Conservation (phyloP, 768 basidiomycete genomes). For the Tricholomella constricta region DNA sequence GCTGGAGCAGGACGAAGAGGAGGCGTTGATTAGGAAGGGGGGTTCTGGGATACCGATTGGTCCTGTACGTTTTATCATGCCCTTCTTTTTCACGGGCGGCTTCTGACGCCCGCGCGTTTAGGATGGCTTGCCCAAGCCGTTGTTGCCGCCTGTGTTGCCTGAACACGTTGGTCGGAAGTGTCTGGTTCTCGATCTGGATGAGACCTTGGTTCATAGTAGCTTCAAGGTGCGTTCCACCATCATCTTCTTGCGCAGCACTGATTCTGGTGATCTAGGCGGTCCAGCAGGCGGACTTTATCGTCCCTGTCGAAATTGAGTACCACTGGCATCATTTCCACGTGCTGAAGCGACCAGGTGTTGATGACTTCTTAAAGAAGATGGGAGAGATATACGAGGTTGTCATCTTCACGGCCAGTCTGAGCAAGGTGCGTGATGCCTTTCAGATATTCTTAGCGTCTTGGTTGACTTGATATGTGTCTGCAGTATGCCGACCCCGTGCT, state of each 20-base stretch:
- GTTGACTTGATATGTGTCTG: not conserved
- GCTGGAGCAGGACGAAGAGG: slow-evolving; percentile 85
- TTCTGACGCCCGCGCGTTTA: slow-evolving; percentile 28
- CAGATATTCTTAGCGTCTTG: not conserved
- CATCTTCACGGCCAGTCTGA: slow-evolving; percentile 94
- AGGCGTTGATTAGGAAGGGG: slow-evolving; percentile 81
- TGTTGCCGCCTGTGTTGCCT: slow-evolving; percentile 80
- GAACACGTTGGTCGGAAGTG: slow-evolving; percentile 93
- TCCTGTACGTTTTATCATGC: slow-evolving; percentile 56
- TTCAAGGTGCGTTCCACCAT: slow-evolving; percentile 76
- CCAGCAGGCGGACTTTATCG: slow-evolving; percentile 92
- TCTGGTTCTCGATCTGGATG: slow-evolving; percentile 94
- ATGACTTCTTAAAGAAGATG: slow-evolving; percentile 95
- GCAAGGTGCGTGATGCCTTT: slow-evolving; percentile 67
- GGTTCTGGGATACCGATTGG: slow-evolving; percentile 95
- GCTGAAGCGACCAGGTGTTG: slow-evolving; percentile 97
- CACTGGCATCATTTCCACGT: slow-evolving; percentile 99
- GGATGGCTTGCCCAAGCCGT: slow-evolving; percentile 84
- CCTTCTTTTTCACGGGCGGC: not conserved
- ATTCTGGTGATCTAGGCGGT: slow-evolving; percentile 63
- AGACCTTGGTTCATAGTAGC: slow-evolving; percentile 97
- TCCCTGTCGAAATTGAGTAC: slow-evolving; percentile 98
- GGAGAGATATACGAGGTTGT: slow-evolving; percentile 98
- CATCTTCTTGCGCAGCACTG: not conserved
- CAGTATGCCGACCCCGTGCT: slow-evolving; percentile 99